Conservation (phyloP, 116 monocot species). For the Cymodocea nodosa region DNA sequence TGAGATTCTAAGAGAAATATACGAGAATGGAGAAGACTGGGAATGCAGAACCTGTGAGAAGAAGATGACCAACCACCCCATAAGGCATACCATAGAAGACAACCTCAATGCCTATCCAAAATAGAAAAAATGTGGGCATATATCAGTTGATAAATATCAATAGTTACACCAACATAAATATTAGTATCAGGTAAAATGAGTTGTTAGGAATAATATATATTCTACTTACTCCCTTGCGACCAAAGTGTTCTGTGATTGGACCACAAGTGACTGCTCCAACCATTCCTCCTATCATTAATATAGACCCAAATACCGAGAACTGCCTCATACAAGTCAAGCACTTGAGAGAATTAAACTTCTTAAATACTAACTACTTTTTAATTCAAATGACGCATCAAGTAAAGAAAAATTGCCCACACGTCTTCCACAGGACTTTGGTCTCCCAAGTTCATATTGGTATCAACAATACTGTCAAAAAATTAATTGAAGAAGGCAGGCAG, state of each 20-base stretch:
- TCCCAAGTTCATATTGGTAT: too few species aligned
- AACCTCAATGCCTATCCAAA: constrained; percentile 39
- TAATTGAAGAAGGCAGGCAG: too few species aligned
- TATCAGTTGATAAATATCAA: neutral
- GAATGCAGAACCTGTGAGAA: constrained; percentile 33
- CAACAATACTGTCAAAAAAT: too few species aligned
- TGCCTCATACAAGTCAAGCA: too few species aligned
- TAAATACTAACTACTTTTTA: too few species aligned
- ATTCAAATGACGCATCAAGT: neutral
- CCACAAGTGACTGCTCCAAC: constrained; percentile 53
- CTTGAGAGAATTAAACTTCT: too few species aligned
- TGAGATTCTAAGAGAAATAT: neutral
- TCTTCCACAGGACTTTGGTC: too few species aligned
- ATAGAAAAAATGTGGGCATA: neutral
- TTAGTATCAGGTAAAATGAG: too few species aligned
- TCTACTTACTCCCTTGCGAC: constrained; percentile 44
- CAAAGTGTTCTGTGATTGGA: constrained; percentile 30
- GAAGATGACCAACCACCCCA: constrained; percentile 60
- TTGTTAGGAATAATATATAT: neutral
- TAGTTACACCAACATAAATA: neutral
- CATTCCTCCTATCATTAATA: constrained; percentile 57
- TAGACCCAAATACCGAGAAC: constrained; percentile 60
- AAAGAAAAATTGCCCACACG: too few species aligned
- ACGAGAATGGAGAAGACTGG: neutral
- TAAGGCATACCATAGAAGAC: constrained; percentile 35